Evolutionary conservation across 164 flowering plant genomes (phyloP), one percentile per base, ranked within the genome.

Genomic region (Piper longum): DNA sequence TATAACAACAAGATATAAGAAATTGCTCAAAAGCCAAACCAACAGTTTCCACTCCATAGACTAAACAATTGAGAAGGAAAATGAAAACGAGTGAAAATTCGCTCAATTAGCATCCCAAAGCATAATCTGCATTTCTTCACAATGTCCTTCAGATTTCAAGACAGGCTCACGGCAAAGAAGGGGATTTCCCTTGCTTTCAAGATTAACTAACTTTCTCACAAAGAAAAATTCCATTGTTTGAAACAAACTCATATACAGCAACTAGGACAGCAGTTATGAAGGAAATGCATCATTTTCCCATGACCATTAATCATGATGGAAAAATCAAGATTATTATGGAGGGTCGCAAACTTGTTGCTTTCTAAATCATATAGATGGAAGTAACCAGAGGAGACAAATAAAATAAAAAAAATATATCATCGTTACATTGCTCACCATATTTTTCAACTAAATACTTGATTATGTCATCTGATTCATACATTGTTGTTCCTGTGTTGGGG

Each of bases 391-490:
- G 41, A 16, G 14, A 59, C 42, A 60, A 16, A 60, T 16, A 11
- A n/a, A 16, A 60, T n/a, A 41, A 41, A 40, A 60, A 14, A 6
- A 16, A 61, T 43, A 16, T 19, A 9, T 19, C 16, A 43, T 4
- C 56, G n/a, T 64, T 16, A 16, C 19, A n/a, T 41, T 51, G 43
- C 73, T 64, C 43, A 93, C 99, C 99, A 76, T 93, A 93, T 74
- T 88, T 90, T 52, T 68, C 79, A 63, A 74, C 89, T 81, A 93
- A 76, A 71, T 90, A 93, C 77, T 90, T 88, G 43, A 93, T 93
- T 70, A 93, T 93, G 54, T 78, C 88, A 77, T 90, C 99, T 59
- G 99, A 93, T 80, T 93, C 99, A 61, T 93, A 93, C 97, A 93
- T 90, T 43, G 95, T 65, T 63, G 83, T 81, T 54, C 95, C 97